Conservation (phyloP, 805 yeast species). For the Candida maesae region DNA sequence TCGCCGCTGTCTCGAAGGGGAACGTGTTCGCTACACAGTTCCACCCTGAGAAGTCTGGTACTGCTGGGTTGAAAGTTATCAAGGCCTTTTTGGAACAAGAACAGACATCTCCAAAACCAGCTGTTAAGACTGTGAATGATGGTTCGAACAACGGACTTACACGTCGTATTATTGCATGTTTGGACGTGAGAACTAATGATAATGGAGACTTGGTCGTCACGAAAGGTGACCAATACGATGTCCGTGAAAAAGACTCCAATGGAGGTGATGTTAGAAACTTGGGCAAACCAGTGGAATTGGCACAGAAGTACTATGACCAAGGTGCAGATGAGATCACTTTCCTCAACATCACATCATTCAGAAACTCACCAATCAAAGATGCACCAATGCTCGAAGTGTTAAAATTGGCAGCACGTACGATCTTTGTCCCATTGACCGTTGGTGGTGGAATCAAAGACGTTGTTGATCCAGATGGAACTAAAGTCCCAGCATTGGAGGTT, state of each 20-base stretch:
- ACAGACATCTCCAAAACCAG: constrained; percentile 18
- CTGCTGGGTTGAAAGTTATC: constrained; percentile 79
- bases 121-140: constrained; percentile 27
- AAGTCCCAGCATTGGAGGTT: constrained; percentile 80
- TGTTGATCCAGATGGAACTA: constrained; percentile 77
- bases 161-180: constrained; percentile 89
- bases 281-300: constrained; percentile 95
- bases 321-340: constrained; percentile 98
- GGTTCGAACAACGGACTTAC: constrained; percentile 63
- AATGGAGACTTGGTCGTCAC: constrained; percentile 95
- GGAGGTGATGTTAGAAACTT: constrained; percentile 76
- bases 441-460: constrained; percentile 98
- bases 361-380: constrained; percentile 89
- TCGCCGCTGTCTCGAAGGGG: constrained; percentile 75
- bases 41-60: constrained; percentile 98
- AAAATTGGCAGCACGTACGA: constrained; percentile 75
- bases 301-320: constrained; percentile 82
- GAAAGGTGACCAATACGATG: constrained; percentile 98
- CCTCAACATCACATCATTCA: constrained; percentile 89
- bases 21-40: constrained; percentile 94
- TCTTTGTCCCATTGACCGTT: constrained; percentile 95
- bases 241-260: constrained; percentile 64
- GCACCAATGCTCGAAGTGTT: constrained; percentile 95
- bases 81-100: constrained; percentile 58
- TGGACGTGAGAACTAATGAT: constrained; percentile 96